Evolutionary conservation across 345 rosid genomes (phyloP), one percentile per base, ranked within the genome.

Genomic region (Cardamine occulta): DNA sequence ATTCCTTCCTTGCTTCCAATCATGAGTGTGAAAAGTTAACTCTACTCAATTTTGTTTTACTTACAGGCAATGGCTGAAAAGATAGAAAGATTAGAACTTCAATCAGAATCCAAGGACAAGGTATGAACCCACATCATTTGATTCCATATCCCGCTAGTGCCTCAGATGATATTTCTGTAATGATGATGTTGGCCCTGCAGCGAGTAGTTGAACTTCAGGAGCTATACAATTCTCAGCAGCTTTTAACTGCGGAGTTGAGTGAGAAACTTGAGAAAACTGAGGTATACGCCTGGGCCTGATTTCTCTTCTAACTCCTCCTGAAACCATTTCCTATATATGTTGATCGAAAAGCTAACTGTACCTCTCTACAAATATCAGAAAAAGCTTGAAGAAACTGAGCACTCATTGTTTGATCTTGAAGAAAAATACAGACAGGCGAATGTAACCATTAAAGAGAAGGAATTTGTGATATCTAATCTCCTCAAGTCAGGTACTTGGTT

Each of bases 21-120:
- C 58, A 66, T 59, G 26, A 31, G 3, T 40, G 39, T 66, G 52
- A 70, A 70, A 28, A 15, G 48, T 28, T 40, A 68, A 74, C 32
- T 55, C 3, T 10, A 35, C 39, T 74, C 54, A 8, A 8, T 26
- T 29, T 14, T 37, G 72, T 47, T 71, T 21, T 35, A 28, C 53
- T 74, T 67, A 44, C 80, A 95, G 98, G 97, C 89, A 70, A 96
- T 96, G 99, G 88, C 93, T 69, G 98, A 93, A 84, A 96, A 91
- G 82, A 91, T 96, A 58, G 99, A 96, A 82, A 86, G 88, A 74
- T 86, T 93, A 91, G 98, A 91, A 85, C 91, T 93, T 78, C 80
- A 84, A 12, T 86, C 96, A 59, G 96, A 93, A 63, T 90, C 96
- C 24, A 96, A 93, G 83, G 96, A 93, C 74, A 93, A 89, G 88